Base-by-base conservation (phyloP, 1,284 basidiomycete species). In the Ceratobasidium sp. region DNA sequence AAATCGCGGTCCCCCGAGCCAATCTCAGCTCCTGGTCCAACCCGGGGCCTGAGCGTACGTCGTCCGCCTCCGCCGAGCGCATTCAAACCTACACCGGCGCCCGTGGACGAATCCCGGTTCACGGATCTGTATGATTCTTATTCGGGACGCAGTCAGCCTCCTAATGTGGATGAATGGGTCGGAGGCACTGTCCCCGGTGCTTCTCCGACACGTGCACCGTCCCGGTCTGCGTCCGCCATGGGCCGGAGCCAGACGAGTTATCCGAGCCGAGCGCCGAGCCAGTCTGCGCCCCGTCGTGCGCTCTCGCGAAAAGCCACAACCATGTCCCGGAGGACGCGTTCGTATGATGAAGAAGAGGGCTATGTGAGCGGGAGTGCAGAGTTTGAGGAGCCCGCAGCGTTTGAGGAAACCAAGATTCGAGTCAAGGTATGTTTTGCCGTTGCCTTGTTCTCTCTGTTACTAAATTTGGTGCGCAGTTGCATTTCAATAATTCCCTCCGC, bases 401-500 rank as follows among this genome's bases (percentile, higher is more conserved):
- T 81, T 71, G 91, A 92, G 75, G 79, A 92, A 77, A 80, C 82
- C 65, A 91, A 90, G 79, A 89, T 95, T 73, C 85, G 91, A 27
- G 85, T 95, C 75, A 94, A 93, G 84, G 90, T 92, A 68, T 70
- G 84, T 79, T 8, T 38, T n/a, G 52, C 32, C 55, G 65, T 47
- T 60, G 47, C 29, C 55, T n/a, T 22, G 12, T n/a, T 12, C 2
- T 43, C 60, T 45, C 35, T 53, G 57, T 32, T 8, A 49, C 60
- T 20, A 50, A 15, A 17, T 52, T 49, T 27, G 49, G 50, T 52
- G 15, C 73, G 17, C 72, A 92, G 91, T 80, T 96, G 34, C 89
- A 92, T 77, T 92, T 90, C 77, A 82, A 87, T 68, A 87, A 86
- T 55, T 90, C 93, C 67, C 85, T 91, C 68, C 87, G 94, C 49